Conservation (phyloP, 164 flowering plant species). For the Macadamia integrifolia region DNA sequence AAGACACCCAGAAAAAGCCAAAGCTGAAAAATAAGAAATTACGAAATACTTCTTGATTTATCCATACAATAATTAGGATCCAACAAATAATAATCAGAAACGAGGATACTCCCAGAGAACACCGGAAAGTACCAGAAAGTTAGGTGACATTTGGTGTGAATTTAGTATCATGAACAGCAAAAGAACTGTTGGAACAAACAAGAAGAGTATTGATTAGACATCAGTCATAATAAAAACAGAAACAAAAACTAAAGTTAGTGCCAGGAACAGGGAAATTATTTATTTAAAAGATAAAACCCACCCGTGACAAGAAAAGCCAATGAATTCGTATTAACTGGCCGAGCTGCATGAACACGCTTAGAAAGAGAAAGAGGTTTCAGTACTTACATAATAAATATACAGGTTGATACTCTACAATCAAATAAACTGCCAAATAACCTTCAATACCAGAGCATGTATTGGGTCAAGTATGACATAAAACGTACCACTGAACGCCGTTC, state of each 20-base stretch:
- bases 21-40: conserved; percentile 41
- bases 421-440: not conserved
- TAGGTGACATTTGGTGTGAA: conserved; percentile 89
- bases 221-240: not conserved
- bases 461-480: conserved; percentile 2
- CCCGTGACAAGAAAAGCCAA: conserved; percentile 86
- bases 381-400: not conserved
- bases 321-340: conserved; percentile 73
- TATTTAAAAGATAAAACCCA: conserved; percentile 1
- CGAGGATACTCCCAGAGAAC: not conserved
- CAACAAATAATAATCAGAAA: not conserved
- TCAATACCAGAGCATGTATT: not conserved
- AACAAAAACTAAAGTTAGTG: conserved; percentile 3
- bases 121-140: conserved; percentile 66
- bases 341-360: conserved; percentile 75
- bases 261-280: not conserved
- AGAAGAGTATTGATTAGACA: conserved; percentile 4
- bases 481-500: conserved; percentile 72
- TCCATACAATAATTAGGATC: not conserved
- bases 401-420: not conserved
- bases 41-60: not conserved
- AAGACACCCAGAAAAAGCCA: conserved; percentile 91
- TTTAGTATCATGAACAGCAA: conserved; percentile 83
- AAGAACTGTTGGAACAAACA: conserved; percentile 45
- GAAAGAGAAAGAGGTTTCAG: not conserved